Base-by-base conservation (phyloP, 352 stramenopile species). In the Globisporangium camurandrum region DNA sequence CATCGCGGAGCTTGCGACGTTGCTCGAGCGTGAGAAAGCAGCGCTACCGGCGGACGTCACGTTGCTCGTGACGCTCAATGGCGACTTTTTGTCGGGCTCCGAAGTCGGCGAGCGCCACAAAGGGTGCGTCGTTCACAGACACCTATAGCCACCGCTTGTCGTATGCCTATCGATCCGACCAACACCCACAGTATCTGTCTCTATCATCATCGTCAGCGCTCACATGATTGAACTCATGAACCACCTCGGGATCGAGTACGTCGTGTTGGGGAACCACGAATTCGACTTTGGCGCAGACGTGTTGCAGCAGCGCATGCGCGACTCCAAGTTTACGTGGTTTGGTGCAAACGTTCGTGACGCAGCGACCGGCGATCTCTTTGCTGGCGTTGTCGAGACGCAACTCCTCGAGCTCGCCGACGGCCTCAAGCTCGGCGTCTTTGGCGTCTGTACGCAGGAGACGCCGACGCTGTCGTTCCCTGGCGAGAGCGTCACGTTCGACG, bases 261-360 rank as follows among this genome's bases (percentile, higher is more conserved):
- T 85, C 47, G 77, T 89, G n/a, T 28, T 86, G 33, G 78, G 78
- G 27, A 89, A 89, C 59, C 78, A 89, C 59, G 78, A 89, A 51
- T 87, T 89, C 34, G 78, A 89, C 47, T 86, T 85, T 58, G 67
- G 78, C 11, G 72, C 64, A 1, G 49, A 62, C 5, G 43, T 67
- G 28, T 57, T 81, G 24, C 49, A 49, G 8, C 49, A 76, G 36
- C 46, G 83, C 47, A 57, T 90, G 6, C 9, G 9, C 4, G 14
- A 42, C 6, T 66, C 73, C 11, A 64, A 54, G 0, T 89, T 89
- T 46, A 70, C 49, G 24, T 70, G 59, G 23, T 73, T 89, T 34
- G 77, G 77, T 14, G 80, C 72, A 28, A 89, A 89, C 44, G 62
- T 84, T 36, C 70, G n/a, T n/a, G n/a, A n/a, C n/a, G n/a, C n/a